Conservation (phyloP, 139 green algal species). For the Micromonas commoda region DNA sequence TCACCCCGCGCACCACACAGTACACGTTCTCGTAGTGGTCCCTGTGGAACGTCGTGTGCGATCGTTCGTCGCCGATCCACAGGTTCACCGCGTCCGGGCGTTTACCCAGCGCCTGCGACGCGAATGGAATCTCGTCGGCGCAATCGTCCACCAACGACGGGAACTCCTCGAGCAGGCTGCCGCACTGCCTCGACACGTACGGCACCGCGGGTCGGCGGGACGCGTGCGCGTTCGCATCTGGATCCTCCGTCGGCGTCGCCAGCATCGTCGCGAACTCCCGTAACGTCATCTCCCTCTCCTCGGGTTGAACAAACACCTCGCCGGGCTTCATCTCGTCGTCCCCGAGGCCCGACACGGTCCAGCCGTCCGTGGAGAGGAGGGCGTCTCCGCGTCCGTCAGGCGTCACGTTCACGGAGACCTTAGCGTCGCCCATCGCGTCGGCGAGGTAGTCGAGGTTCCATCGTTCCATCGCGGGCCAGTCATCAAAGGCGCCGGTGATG, state of each 20-base stretch:
- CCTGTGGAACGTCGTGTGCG: not conserved
- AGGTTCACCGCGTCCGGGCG: not conserved
- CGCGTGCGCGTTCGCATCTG: not conserved
- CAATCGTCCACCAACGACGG: not conserved
- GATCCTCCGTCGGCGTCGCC: not conserved
- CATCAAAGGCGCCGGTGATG: not conserved
- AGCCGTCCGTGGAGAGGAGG: not conserved
- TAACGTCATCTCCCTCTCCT: not conserved
- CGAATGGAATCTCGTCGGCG: not conserved
- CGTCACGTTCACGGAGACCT: not conserved
- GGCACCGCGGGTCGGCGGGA: not conserved
- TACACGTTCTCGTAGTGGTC: conserved; percentile 19
- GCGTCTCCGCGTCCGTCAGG: not conserved
- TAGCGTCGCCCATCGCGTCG: not conserved
- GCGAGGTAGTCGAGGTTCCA: not conserved
- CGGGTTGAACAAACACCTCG: not conserved
- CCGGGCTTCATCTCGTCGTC: not conserved
- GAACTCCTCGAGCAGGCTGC: not conserved
- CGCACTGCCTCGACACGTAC: not conserved
- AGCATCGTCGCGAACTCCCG: not conserved
- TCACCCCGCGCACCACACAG: not conserved
- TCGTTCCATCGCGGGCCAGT: not conserved
- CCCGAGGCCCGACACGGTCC: not conserved
- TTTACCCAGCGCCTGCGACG: not conserved
- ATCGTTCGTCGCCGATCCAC: not conserved